phyloP scores from a whole-genome alignment of 148 eudicot species.

The Amaranthus hypochondriacus region DNA sequence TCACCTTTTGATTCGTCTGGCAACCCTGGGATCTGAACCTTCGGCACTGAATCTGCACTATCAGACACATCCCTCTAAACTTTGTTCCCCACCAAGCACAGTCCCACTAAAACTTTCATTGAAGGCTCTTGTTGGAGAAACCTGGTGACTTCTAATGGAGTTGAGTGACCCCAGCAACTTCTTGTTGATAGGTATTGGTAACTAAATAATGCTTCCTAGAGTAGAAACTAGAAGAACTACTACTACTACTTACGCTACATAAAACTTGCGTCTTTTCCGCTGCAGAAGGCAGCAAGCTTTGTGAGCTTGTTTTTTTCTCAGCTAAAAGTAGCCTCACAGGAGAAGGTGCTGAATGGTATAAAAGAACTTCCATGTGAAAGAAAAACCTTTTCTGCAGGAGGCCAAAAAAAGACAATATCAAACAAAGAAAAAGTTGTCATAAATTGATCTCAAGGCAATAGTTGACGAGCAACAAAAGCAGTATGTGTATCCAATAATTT shows the following conservation, averaged over 20 bases:
- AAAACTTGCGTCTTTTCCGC: constrained; percentile 19
- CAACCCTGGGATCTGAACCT: constrained; percentile 66
- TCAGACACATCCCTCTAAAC: constrained; percentile 27
- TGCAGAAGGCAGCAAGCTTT: constrained; percentile 19
- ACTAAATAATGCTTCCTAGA: constrained; percentile 11
- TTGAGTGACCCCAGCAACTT: constrained; percentile 23
- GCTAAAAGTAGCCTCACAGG: constrained; percentile 25
- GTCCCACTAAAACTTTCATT: constrained; percentile 40
- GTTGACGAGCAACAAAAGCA: not conserved
- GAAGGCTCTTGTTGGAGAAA: constrained; percentile 31
- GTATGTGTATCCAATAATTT: not conserved
- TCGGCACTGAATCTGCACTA: constrained; percentile 34
- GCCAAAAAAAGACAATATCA: not conserved
- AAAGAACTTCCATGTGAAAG: constrained; percentile 52
- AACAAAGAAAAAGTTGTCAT: not conserved
- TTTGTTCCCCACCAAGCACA: constrained; percentile 43
- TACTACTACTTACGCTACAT: constrained; percentile 18
- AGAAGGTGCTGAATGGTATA: constrained; percentile 41
- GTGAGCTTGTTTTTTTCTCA: constrained; percentile 22
- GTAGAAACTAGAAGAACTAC: constrained; percentile 16
- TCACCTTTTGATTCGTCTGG: constrained; percentile 65
- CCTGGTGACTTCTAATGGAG: constrained; percentile 25
- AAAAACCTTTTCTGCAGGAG: constrained; percentile 29
- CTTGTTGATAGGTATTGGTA: constrained; percentile 15
- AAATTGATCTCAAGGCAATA: not conserved